Evolutionary conservation across 768 basidiomycete species (phyloP).

Genomic region (Gloeopeniophorella convolvens): DNA sequence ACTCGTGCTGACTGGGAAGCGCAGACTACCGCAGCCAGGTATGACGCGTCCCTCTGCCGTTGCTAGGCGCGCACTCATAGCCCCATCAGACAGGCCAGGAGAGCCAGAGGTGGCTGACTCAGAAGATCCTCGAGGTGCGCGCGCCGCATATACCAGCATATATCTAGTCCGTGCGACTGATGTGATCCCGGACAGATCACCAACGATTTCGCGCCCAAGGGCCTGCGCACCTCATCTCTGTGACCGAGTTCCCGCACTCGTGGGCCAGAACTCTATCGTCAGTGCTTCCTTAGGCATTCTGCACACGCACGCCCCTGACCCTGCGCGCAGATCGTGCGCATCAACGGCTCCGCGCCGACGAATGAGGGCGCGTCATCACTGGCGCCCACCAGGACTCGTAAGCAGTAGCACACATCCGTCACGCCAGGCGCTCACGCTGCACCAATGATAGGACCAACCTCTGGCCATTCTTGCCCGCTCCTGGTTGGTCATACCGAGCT

Average conservation of each 20-base stretch:
- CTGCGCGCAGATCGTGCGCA: slow-evolving; percentile 54
- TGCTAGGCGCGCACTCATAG: too few species aligned
- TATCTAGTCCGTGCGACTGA: not conserved
- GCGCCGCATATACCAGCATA: slow-evolving; percentile 3
- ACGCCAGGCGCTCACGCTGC: slow-evolving; percentile 1
- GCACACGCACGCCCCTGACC: not conserved
- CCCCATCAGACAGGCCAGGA: slow-evolving; percentile 57
- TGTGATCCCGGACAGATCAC: slow-evolving; percentile 50
- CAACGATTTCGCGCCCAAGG: slow-evolving; percentile 47
- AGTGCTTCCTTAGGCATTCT: slow-evolving; percentile 21
- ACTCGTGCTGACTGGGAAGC: slow-evolving; percentile 24
- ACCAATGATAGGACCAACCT: slow-evolving; percentile 52
- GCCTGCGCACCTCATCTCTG: slow-evolving; percentile 50
- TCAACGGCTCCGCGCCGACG: slow-evolving; percentile 59
- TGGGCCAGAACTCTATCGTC: slow-evolving; percentile 84
- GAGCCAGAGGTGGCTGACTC: slow-evolving; percentile 73
- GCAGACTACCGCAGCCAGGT: slow-evolving; percentile 74
- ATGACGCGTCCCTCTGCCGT: too few species aligned
- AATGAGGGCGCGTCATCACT: slow-evolving; percentile 64
- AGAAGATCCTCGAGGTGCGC: slow-evolving; percentile 56
- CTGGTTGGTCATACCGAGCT: slow-evolving; percentile 39
- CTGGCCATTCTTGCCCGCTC: slow-evolving; percentile 73
- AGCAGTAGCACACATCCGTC: slow-evolving; percentile 7
- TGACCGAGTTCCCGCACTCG: slow-evolving; percentile 68
- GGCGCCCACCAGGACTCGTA: slow-evolving; percentile 83